Conservation (phyloP, 768 basidiomycete species). For the Dacryopinax spathularia region DNA sequence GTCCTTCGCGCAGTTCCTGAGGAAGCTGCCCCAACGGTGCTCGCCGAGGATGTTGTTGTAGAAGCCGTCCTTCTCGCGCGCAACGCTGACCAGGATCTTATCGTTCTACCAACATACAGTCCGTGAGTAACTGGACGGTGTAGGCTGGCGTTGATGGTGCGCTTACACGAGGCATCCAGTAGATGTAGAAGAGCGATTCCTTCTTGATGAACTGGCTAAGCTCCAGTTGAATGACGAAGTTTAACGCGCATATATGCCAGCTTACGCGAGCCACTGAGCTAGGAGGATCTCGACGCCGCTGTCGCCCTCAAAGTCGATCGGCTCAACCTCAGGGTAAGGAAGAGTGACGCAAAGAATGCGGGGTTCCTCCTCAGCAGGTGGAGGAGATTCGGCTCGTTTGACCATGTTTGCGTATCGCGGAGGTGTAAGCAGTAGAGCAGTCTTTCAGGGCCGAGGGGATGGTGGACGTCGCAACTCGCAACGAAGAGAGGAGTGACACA, state of each 20-base stretch:
- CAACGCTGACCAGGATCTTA: slow-evolving; percentile 1
- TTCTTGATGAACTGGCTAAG: neutral
- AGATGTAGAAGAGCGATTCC: slow-evolving; percentile 3
- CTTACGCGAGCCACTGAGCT: neutral
- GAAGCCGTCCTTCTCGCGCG: neutral
- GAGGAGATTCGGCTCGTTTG: neutral
- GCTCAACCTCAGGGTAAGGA: neutral
- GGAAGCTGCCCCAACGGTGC: neutral
- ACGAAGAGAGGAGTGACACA: too few species aligned
- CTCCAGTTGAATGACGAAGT: neutral
- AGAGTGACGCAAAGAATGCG: neutral
- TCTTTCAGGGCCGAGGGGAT: neutral
- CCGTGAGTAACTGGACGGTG: too few species aligned
- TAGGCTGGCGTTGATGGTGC: neutral
- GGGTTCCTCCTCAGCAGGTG: neutral
- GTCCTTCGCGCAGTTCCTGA: neutral
- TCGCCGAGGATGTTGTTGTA: neutral
- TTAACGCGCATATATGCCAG: neutral
- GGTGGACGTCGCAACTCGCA: too few species aligned
- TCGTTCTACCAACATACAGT: neutral
- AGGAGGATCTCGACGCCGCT: neutral
- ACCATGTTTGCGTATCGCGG: neutral
- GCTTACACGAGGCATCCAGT: neutral
- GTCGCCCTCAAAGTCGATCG: neutral
- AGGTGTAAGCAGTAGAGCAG: neutral